Evolutionary conservation across 768 basidiomycete species (phyloP).

Genomic region (Mycena maculata): DNA sequence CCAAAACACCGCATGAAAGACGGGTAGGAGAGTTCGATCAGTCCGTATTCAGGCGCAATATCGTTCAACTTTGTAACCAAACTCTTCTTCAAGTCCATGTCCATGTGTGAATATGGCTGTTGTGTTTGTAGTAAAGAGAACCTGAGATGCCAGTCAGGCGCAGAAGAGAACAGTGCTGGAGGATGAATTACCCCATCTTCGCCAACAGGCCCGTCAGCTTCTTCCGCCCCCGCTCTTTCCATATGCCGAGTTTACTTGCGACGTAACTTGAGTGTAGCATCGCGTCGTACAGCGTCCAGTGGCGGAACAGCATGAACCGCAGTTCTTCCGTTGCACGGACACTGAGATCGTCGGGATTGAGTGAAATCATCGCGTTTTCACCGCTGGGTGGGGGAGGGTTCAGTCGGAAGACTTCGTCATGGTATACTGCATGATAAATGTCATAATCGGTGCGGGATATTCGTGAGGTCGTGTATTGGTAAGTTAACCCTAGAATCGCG

Average conservation of each 20-base stretch:
- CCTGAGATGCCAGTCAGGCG: constrained; percentile 52
- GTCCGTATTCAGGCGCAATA: constrained; percentile 94
- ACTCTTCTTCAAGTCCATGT: constrained; percentile 88
- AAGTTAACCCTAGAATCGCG: constrained; percentile 92
- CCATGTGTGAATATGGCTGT: constrained; percentile 95
- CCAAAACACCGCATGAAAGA: constrained; percentile 95
- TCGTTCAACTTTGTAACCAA: constrained; percentile 86
- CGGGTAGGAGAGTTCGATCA: constrained; percentile 92
- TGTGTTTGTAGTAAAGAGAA: constrained; percentile 96
- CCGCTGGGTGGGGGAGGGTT: constrained; percentile 69
- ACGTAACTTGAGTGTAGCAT: constrained; percentile 99
- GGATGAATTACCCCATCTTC: constrained; percentile 90
- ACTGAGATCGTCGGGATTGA: constrained; percentile 85
- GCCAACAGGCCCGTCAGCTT: constrained; percentile 91
- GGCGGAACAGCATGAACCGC: constrained; percentile 93
- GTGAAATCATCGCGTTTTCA: constrained; percentile 59
- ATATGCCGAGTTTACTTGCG: constrained; percentile 93
- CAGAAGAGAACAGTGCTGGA: background rate
- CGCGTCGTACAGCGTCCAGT: constrained; percentile 98
- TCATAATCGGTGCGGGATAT: constrained; percentile 92
- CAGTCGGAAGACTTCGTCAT: constrained; percentile 93
- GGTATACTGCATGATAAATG: constrained; percentile 78
- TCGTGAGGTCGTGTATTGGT: constrained; percentile 89
- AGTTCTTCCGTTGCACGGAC: constrained; percentile 90
- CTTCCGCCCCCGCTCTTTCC: constrained; percentile 95